Conservation (phyloP, 2,329 filamentous ascomycete species). For the Botrytis aclada region DNA sequence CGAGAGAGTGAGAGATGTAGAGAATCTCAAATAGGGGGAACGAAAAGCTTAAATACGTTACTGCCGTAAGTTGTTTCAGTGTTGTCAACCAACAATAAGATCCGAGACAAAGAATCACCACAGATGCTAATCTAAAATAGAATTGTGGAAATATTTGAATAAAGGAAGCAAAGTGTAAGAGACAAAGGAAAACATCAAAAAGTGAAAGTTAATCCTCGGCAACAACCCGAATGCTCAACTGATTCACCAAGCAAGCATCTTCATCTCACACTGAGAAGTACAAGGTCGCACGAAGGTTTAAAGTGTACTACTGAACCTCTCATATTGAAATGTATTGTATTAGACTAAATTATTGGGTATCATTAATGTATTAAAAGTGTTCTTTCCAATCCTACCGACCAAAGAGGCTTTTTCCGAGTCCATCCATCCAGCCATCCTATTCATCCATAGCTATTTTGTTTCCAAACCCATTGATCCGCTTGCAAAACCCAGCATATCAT, state of each 20-base stretch:
- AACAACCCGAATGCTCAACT: neutral
- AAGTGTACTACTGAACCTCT: neutral
- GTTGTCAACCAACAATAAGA: neutral
- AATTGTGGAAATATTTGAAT: neutral
- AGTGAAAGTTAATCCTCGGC: too few species aligned
- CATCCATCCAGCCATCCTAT: neutral
- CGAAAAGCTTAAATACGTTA: neutral
- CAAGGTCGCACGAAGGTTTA: neutral
- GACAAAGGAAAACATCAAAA: neutral
- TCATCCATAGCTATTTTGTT: neutral
- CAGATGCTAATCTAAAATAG: neutral
- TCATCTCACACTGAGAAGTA: neutral
- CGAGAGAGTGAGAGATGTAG: neutral
- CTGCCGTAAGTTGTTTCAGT: neutral
- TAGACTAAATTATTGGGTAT: constrained; percentile 18
- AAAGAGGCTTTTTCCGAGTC: neutral
- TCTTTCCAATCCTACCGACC: constrained; percentile 3
- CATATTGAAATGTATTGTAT: neutral
- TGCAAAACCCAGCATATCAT: neutral
- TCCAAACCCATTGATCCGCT: constrained; percentile 3
- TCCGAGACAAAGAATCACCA: neutral
- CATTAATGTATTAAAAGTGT: constrained; percentile 14
- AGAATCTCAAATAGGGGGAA: neutral
- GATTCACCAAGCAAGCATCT: neutral
- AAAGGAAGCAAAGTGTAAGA: neutral